Percentiles rank a stretch among this genome's conserved stretches.
Evolutionary conservation across 139 green algal species (phyloP).

Genomic region (Haematococcus lacustris): DNA sequence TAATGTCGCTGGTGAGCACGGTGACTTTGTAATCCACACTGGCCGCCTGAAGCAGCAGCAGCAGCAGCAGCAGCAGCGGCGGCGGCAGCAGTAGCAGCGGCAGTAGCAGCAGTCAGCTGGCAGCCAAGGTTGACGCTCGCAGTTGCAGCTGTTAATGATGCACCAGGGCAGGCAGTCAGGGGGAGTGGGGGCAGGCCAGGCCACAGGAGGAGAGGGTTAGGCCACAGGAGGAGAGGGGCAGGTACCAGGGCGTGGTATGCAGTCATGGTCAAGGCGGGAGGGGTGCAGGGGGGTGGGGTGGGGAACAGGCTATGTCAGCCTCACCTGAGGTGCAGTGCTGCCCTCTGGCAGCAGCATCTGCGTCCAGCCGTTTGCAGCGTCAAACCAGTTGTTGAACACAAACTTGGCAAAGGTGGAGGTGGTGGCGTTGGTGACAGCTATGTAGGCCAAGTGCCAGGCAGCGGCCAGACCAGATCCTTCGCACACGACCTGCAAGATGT

Average conservation of each 20-base stretch:
- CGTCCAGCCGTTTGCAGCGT: conserved; percentile 35
- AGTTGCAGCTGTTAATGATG: background rate
- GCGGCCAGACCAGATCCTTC: conserved; percentile 43
- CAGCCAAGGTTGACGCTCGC: background rate
- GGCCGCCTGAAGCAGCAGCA: background rate
- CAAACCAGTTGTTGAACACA: conserved; percentile 39
- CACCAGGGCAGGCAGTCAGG: background rate
- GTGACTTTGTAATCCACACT: conserved; percentile 33
- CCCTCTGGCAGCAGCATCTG: conserved; percentile 25
- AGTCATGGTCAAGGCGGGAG: no score
- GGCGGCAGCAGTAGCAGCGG: background rate
- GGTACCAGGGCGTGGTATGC: background rate
- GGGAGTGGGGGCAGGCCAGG: background rate
- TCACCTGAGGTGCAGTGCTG: background rate
- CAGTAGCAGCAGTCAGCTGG: background rate
- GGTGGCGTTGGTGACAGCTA: conserved; percentile 36
- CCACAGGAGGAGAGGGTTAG: background rate
- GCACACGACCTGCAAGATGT: conserved; percentile 21
- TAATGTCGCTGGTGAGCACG: conserved; percentile 38
- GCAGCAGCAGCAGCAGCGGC: background rate
- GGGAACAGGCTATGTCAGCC: background rate
- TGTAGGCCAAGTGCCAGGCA: conserved; percentile 36
- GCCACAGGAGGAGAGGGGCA: background rate
- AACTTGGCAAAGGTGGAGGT: conserved; percentile 23
- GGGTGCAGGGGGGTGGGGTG: background rate